phyloP scores from a whole-genome alignment of 108 stramenopile genomes.

The Fragilaria crotonensis region DNA sequence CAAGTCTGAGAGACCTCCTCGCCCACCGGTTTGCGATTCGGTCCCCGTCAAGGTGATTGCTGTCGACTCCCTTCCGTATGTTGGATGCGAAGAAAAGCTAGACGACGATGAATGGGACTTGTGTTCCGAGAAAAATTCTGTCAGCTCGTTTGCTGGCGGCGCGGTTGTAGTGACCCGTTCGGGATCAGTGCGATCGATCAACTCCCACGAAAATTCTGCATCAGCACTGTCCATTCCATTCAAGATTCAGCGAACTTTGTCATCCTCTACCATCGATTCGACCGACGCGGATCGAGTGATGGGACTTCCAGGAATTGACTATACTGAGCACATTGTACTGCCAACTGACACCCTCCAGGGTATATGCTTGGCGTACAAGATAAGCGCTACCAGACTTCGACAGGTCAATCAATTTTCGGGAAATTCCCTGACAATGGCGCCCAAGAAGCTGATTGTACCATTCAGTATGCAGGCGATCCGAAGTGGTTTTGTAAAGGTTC shows the following conservation, averaged over 20 bases:
- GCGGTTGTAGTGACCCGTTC: slow-evolving; percentile 16
- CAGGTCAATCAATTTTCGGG: slow-evolving; percentile 79
- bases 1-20: neutral
- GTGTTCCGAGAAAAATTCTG: slow-evolving; percentile 20
- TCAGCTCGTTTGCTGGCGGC: slow-evolving; percentile 13
- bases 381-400: slow-evolving; percentile 48
- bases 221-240: slow-evolving; percentile 27
- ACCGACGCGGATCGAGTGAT: slow-evolving; percentile 37
- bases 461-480: slow-evolving; percentile 37
- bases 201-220: slow-evolving; percentile 24
- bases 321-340: slow-evolving; percentile 71
- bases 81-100: neutral
- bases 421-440: slow-evolving; percentile 57
- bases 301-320: slow-evolving; percentile 48
- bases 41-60: neutral
- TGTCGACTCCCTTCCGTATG: neutral
- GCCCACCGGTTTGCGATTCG: neutral
- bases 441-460: slow-evolving; percentile 76
- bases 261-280: slow-evolving; percentile 36
- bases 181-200: slow-evolving; percentile 28
- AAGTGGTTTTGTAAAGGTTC: slow-evolving; percentile 57
- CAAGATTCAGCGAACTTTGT: slow-evolving; percentile 34
- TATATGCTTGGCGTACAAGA: slow-evolving; percentile 78
- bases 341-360: slow-evolving; percentile 87
- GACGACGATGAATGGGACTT: slow-evolving; percentile 33